Evolutionary conservation across 2,329 filamentous ascomycete species (phyloP).

Genomic region (Trichoderma asperellum): DNA sequence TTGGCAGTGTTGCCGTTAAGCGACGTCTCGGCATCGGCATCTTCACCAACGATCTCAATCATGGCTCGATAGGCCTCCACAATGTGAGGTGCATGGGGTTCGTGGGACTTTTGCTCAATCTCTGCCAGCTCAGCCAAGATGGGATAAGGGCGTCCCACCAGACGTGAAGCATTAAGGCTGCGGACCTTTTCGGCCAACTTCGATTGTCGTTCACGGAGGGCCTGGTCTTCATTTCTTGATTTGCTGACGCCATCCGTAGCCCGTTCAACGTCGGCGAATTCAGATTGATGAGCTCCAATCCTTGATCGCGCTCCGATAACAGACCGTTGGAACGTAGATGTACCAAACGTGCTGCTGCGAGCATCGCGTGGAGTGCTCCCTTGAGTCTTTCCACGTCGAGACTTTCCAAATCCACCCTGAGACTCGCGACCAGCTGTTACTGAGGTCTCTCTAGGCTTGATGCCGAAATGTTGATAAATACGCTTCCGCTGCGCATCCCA

Average conservation of each 20-base stretch:
- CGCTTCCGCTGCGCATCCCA: constrained; percentile 92
- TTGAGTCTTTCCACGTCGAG: constrained; percentile 55
- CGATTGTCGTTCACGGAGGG: constrained; percentile 81
- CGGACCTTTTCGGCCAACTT: constrained; percentile 80
- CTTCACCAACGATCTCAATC: constrained; percentile 76
- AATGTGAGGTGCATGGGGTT: constrained; percentile 73
- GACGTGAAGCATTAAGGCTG: constrained; percentile 73
- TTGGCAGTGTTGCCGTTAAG: constrained; percentile 67
- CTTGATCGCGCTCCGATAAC: constrained; percentile 81
- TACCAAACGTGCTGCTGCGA: constrained; percentile 53
- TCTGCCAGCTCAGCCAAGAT: constrained; percentile 75
- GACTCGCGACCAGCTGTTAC: constrained; percentile 50
- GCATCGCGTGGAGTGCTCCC: constrained; percentile 56
- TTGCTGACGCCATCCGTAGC: constrained; percentile 53
- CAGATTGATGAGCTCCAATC: constrained; percentile 64
- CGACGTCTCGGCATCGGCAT: constrained; percentile 60
- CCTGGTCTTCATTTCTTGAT: constrained; percentile 67
- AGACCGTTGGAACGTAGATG: constrained; percentile 75
- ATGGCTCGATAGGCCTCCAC: constrained; percentile 83
- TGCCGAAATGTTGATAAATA: constrained; percentile 96
- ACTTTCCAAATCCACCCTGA: constrained; percentile 63
- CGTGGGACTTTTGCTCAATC: constrained; percentile 71
- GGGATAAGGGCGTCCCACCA: constrained; percentile 69
- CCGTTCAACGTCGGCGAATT: constrained; percentile 71
- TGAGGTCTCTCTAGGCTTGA: constrained; percentile 63